Base-by-base conservation (phyloP, 2,329 filamentous ascomycete species). In the Paecilomyces formosus region DNA sequence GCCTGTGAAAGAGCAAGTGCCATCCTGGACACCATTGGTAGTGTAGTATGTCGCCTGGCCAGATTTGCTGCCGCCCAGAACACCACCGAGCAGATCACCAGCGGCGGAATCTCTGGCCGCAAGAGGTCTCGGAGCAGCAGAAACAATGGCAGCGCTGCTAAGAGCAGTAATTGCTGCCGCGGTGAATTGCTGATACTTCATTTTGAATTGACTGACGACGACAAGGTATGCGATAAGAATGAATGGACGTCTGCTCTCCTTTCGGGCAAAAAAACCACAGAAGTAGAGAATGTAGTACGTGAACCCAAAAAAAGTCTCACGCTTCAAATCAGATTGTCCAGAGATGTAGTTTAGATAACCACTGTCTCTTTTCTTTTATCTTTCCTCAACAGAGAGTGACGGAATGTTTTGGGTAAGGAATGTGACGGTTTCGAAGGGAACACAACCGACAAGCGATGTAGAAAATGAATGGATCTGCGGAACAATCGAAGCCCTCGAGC, bases 1-100 rank as follows among this genome's bases (percentile, higher is more conserved):
- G 55, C 79, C 82, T 7, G 78, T 76, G 76, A 88, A 88, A 12
- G 81, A 84, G 72, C 86, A 89, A 59, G 78, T 80, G 61, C 86
- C 86, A 45, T 85, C 85, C 4, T 72, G 70, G 1, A 85, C 82
- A 30, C 83, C 82, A 31, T 79, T 78, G 50, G 13, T 45, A 18
- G 39, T 45, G 65, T 85, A 84, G 63, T 76, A 82, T 53, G 82
- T 84, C 52, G 79, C 78, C 58, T 73, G 64, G 61, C 79, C 79
- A 5, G 39, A 45, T 11, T 52, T 18, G 50, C 22, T 52, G 26
- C 26, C 50, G 28, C 50, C 22, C 3, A 24, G 22, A 11, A 7
- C 50, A 13, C 13, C 21, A 15, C 13, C 18, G 9, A 31, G 30
- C 5, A 31, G 5, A 31, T 31, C 30, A 31, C 30, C 30, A 30